Base-by-base conservation (phyloP, 768 basidiomycete species). In the Phanerochaete carnosa region DNA sequence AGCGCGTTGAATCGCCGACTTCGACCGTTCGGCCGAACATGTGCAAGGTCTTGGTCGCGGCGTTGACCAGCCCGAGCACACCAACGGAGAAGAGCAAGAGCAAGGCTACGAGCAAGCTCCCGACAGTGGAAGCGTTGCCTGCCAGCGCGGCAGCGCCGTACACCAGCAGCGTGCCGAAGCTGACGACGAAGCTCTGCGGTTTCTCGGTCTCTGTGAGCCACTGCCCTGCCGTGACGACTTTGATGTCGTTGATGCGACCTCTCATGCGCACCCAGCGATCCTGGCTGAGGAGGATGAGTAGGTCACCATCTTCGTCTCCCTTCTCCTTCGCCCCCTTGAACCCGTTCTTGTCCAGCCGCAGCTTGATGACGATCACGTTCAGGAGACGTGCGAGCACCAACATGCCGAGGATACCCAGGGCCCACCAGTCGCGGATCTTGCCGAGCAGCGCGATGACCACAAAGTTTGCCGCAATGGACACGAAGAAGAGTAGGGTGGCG, bases 211-310 rank as follows among this genome's bases (percentile, higher is more conserved):
- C 60, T 7, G 55, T 3, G n/a, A 61, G 32, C 60, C 60, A 61
- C 30, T 61, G 55, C 22, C 60, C 60, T 23, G 60, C 43, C 7
- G 60, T 57, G 7, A 61, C 60, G 16, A 37, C 32, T 47, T 61
- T 61, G 45, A 61, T 26, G 26, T 61, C 60, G 30, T 51, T 29
- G 4, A 51, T 23, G 12, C n/a, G 30, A 15, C 60, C 60, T 28
- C 32, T 9, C 60, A 61, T 56, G 32, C 60, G 55, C 6, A 61
- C 30, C 60, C 60, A 61, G n/a, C 60, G 54, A 46, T 61, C 60
- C 45, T 61, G 60, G 59, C 60, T 61, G 49, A 62, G 57, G 2
- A 62, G 26, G 16, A 62, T 53, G 23, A 62, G 32, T n/a, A 62
- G 57, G 45, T 50, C 58, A 13, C 46, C 55, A 2, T 25, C 39